A percentile compares a stretch with the other conserved stretches of the same genome.
Evolutionary conservation across 2,329 filamentous ascomycete genomes (phyloP).

Genomic region (Dryadomyces quercivorus): DNA sequence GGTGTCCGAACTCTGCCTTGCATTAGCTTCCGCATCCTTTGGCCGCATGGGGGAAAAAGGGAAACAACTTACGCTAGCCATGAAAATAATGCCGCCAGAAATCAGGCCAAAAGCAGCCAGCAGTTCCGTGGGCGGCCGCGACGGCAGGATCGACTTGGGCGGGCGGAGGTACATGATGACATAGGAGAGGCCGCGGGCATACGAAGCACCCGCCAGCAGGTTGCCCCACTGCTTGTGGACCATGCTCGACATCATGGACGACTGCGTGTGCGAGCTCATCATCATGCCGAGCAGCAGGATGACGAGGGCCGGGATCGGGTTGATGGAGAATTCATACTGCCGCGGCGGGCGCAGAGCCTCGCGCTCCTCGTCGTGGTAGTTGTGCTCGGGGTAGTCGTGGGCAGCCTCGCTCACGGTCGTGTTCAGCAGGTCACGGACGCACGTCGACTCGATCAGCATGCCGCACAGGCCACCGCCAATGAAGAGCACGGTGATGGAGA

Average conservation of each 20-base stretch:
- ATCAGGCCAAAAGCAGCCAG: slow-evolving; percentile 77
- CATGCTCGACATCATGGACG: slow-evolving; percentile 76
- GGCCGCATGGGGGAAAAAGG: background rate
- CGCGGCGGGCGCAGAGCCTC: slow-evolving; percentile 45
- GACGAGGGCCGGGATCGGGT: slow-evolving; percentile 77
- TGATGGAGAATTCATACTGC: slow-evolving; percentile 65
- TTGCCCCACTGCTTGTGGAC: slow-evolving; percentile 90
- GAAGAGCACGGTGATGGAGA: slow-evolving; percentile 88
- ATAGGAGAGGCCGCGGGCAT: slow-evolving; percentile 71
- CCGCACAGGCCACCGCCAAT: slow-evolving; percentile 73
- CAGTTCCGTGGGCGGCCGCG: slow-evolving; percentile 83
- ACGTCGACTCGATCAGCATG: slow-evolving; percentile 71
- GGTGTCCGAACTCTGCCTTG: slow-evolving; percentile 55
- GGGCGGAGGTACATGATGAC: slow-evolving; percentile 67
- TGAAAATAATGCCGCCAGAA: slow-evolving; percentile 80
- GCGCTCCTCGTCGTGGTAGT: slow-evolving; percentile 30
- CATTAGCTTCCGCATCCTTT: background rate
- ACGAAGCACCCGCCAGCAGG: slow-evolving; percentile 67
- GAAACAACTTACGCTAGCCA: slow-evolving; percentile 59
- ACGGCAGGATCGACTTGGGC: slow-evolving; percentile 66
- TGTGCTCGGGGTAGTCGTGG: slow-evolving; percentile 17
- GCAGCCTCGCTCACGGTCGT: slow-evolving; percentile 29
- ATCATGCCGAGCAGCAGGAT: slow-evolving; percentile 82
- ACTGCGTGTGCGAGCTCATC: slow-evolving; percentile 89
- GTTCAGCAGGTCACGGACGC: slow-evolving; percentile 56